Evolutionary conservation across 2,329 filamentous ascomycete genomes (phyloP).

Genomic region (Fusarium fujikuroi): DNA sequence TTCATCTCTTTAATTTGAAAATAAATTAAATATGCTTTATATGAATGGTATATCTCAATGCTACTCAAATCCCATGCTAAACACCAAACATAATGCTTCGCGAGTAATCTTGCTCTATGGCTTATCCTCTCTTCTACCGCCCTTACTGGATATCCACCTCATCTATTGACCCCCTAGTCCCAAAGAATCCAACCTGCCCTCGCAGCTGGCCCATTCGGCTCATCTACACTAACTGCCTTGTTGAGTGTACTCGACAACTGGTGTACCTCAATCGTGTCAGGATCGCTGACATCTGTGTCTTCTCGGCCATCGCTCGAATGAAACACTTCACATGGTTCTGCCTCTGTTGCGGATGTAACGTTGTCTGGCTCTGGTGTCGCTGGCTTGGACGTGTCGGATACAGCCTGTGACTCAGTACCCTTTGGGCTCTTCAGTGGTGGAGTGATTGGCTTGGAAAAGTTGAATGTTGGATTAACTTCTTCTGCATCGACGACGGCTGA

Average conservation of each 20-base stretch:
- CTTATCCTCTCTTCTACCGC: background rate
- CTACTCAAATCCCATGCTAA: background rate
- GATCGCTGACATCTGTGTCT: conserved; percentile 50
- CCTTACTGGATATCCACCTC: background rate
- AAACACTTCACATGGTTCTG: conserved; percentile 48
- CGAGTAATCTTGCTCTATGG: background rate
- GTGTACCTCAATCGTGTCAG: conserved; percentile 43
- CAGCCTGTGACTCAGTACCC: background rate
- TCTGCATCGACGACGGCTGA: conserved; percentile 28
- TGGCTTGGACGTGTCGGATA: conserved; percentile 7
- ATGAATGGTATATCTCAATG: conserved; percentile 16
- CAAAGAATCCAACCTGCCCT: conserved; percentile 41
- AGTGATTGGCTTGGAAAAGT: conserved; percentile 52
- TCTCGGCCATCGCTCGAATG: conserved; percentile 49
- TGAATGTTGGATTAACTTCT: conserved; percentile 42
- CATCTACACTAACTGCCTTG: conserved; percentile 7
- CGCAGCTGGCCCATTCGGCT: conserved; percentile 11
- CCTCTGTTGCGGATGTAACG: conserved; percentile 13
- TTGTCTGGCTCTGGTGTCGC: conserved; percentile 16
- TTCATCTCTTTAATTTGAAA: background rate
- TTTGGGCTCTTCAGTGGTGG: conserved; percentile 23
- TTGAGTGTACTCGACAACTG: conserved; percentile 10
- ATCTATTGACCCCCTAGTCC: conserved; percentile 16
- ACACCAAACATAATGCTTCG: conserved; percentile 6
- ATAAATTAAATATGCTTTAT: background rate